Evolutionary conservation across 306 rosid species (phyloP).

Genomic region (Sechiopsis laciniata): DNA sequence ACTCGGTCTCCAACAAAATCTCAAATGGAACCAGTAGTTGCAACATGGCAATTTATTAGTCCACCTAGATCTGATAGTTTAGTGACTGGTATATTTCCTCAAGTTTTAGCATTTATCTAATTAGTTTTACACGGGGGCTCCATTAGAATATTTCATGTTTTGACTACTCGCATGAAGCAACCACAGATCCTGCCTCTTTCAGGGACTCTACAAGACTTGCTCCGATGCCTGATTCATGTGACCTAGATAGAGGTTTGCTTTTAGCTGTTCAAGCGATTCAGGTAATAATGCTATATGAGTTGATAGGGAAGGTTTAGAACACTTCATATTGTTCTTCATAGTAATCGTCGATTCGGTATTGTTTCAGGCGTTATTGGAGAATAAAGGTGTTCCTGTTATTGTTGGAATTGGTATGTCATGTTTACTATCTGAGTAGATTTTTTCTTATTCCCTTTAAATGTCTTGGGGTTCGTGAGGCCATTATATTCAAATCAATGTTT

Average conservation of each 20-base stretch:
- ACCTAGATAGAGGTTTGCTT: slow-evolving; percentile 94
- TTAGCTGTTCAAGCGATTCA: slow-evolving; percentile 98
- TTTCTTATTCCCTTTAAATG: background rate
- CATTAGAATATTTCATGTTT: slow-evolving; percentile 20
- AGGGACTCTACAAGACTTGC: slow-evolving; percentile 80
- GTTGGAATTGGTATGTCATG: slow-evolving; percentile 83
- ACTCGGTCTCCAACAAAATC: slow-evolving; percentile 94
- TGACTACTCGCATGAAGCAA: slow-evolving; percentile 93
- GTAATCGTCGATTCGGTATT: slow-evolving; percentile 24
- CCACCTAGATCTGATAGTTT: slow-evolving; percentile 45
- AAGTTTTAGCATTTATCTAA: slow-evolving; percentile 28
- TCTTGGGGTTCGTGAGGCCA: background rate
- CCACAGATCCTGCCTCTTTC: slow-evolving; percentile 99
- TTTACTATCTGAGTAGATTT: background rate
- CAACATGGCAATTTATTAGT: slow-evolving; percentile 73
- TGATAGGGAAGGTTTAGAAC: background rate
- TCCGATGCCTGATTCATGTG: slow-evolving; percentile 97
- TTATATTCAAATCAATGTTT: background rate
- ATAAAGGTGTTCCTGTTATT: slow-evolving; percentile 83
- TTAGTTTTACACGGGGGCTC: slow-evolving; percentile 18
- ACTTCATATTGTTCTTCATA: background rate
- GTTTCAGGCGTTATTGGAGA: slow-evolving; percentile 94
- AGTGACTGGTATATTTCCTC: slow-evolving; percentile 60
- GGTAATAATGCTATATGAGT: slow-evolving; percentile 42
- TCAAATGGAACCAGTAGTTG: slow-evolving; percentile 75